Base-by-base conservation (phyloP, 208 protist species). In the Leptomonas pyrrhocoris region DNA sequence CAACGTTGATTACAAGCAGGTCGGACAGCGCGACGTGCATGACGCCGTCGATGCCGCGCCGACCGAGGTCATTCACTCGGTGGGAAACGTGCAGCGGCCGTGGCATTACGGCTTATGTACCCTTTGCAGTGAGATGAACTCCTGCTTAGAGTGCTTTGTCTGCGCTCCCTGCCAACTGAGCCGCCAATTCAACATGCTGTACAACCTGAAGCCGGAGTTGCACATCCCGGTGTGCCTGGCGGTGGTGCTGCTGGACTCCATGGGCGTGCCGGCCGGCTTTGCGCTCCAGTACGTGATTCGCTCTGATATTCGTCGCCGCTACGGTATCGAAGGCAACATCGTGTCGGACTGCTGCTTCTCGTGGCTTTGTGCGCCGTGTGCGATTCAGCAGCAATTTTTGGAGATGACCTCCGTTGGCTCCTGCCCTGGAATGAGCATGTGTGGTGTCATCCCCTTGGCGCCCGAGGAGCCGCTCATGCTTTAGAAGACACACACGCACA, bases 301-400 rank as follows among this genome's bases (percentile, higher is more conserved):
- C 27, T 8, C 28, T 19, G 67, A 51, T 23, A 65, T 77, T 12
- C 76, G 69, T 15, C 25, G 40, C 31, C 76, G 69, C 71, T 81
- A 76, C 49, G 69, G 69, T 38, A 73, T 81, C 27, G 60, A 63
- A 19, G 73, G 73, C 42, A 54, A 54, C 28, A 1, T 55, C 2
- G 11, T 40, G 25, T n/a, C 18, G 0, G 62, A 84, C 46, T 78
- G 67, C 54, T 75, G 73, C 49, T 27, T 55, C 0, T 68, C 67
- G 15, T 85, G 30, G 54, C 81, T 73, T 13, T 93, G 84, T 40
- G 6, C 15, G 1, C 30, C 21, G 16, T 90, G 88, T 40, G 70
- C 51, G 0, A 21, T 88, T 45, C 79, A 88, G 68, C 88, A 90
- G 59, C 74, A 79, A 51, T 74, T 90, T 61, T 60, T 84, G 23